Evolutionary conservation across 345 rosid genomes (phyloP).

Genomic region (Cardamine chenopodiifolia): DNA sequence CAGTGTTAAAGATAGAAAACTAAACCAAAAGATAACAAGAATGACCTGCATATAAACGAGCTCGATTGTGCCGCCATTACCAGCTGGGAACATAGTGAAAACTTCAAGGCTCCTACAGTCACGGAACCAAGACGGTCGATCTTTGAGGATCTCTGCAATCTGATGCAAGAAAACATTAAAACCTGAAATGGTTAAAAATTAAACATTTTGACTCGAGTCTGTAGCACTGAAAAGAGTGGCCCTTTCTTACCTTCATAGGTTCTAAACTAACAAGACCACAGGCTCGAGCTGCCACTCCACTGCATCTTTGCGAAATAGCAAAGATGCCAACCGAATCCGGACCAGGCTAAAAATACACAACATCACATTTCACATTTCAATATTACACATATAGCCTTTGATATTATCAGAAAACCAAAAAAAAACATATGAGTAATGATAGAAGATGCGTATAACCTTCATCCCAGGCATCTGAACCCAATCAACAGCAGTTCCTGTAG

Average conservation of each 20-base stretch:
- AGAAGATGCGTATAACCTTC: constrained; percentile 65
- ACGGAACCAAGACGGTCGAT: constrained; percentile 97
- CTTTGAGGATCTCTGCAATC: constrained; percentile 99
- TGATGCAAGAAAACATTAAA: constrained; percentile 38
- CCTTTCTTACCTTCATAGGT: constrained; percentile 70
- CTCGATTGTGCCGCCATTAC: constrained; percentile 94
- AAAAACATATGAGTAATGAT: not conserved
- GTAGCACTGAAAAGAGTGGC: not conserved
- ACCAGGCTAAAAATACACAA: constrained; percentile 79
- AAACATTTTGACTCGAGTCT: not conserved
- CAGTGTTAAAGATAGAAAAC: constrained; percentile 3
- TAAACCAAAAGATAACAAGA: constrained; percentile 3
- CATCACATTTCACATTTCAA: constrained; percentile 4
- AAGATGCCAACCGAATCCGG: constrained; percentile 99
- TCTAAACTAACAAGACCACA: constrained; percentile 99
- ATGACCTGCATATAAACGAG: constrained; percentile 89
- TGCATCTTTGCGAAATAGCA: constrained; percentile 98
- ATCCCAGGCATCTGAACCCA: constrained; percentile 99
- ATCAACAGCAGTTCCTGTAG: constrained; percentile 99
- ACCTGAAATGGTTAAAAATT: not conserved
- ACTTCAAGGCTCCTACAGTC: constrained; percentile 99
- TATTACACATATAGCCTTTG: not conserved
- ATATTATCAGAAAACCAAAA: not conserved
- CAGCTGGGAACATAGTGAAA: constrained; percentile 92
- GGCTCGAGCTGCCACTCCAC: constrained; percentile 99